phyloP scores from a whole-genome alignment of 805 yeast genomes.

The Starmerella powellii region DNA sequence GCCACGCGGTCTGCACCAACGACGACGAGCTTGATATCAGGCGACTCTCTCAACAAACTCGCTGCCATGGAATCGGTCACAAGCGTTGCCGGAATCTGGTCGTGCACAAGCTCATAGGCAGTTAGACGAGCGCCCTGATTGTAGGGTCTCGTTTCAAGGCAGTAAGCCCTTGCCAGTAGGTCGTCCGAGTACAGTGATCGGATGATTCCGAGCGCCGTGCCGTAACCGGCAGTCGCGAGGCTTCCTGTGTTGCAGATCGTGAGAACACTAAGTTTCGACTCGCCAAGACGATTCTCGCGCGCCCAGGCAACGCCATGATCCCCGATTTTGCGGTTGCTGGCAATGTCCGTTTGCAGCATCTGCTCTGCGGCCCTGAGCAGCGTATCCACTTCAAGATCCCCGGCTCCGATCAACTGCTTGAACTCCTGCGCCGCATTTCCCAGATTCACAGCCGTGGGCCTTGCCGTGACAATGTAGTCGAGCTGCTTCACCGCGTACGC shows the following conservation, averaged over 20 bases:
- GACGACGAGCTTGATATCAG: conserved; percentile 77
- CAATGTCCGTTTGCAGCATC: conserved; percentile 62
- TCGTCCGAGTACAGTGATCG: conserved; percentile 49
- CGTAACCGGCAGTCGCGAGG: conserved; percentile 93
- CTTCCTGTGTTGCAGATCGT: conserved; percentile 97
- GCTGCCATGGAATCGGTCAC: conserved; percentile 89
- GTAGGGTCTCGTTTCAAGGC: conserved; percentile 91
- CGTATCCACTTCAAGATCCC: conserved; percentile 16
- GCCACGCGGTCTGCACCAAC: conserved; percentile 96
- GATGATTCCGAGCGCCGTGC: conserved; percentile 89
- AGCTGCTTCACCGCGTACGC: conserved; percentile 35
- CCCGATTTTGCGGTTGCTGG: conserved; percentile 71
- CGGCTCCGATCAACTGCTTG: conserved; percentile 27
- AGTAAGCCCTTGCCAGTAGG: conserved; percentile 59
- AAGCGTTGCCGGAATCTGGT: conserved; percentile 73
- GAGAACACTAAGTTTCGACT: conserved; percentile 61
- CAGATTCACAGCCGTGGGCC: conserved; percentile 94
- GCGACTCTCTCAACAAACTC: conserved; percentile 43
- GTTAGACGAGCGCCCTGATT: conserved; percentile 93
- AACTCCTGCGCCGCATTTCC: conserved; percentile 57
- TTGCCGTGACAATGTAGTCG: conserved; percentile 55
- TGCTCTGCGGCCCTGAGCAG: conserved; percentile 32
- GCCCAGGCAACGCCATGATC: conserved; percentile 68
- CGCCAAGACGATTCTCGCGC: conserved; percentile 30
- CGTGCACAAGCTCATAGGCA: conserved; percentile 79